phyloP scores from a whole-genome alignment of 495 filamentous ascomycete species.

The Chaetomium cochliodes region DNA sequence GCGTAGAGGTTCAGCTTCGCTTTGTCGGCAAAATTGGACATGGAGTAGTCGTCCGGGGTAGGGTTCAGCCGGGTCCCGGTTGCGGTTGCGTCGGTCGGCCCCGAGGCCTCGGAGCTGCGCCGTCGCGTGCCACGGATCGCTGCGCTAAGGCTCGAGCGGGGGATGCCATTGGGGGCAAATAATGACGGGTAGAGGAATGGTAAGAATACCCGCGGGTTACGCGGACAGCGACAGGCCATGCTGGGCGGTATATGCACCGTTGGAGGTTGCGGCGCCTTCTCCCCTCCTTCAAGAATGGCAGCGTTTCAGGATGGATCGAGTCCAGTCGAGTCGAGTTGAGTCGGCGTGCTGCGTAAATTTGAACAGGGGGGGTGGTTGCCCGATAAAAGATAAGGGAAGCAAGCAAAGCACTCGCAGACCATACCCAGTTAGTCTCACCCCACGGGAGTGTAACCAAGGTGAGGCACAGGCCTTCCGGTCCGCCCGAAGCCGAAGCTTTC shows the following conservation, averaged over 20 bases:
- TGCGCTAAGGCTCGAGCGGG: constrained; percentile 27
- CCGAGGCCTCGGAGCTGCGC: constrained; percentile 29
- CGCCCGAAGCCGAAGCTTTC: background rate
- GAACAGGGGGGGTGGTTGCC: constrained; percentile 1
- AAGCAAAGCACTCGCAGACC: too few relatives aligned
- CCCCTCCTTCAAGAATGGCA: background rate
- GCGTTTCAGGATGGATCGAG: background rate
- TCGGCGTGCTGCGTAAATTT: background rate
- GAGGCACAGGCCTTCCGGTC: background rate
- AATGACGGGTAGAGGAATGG: constrained; percentile 67
- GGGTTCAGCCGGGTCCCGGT: constrained; percentile 66
- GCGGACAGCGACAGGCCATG: constrained; percentile 50
- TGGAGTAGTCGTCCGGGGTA: constrained; percentile 73
- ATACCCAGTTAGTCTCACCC: background rate
- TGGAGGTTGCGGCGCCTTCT: background rate
- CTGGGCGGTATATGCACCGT: constrained; percentile 17
- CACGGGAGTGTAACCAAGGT: background rate
- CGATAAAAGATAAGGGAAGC: background rate
- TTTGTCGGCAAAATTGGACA: constrained; percentile 81
- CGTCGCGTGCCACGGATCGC: constrained; percentile 25
- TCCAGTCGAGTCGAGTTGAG: background rate
- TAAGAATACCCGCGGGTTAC: constrained; percentile 49
- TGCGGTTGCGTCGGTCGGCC: constrained; percentile 10
- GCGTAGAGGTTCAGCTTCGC: constrained; percentile 72
- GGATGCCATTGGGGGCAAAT: constrained; percentile 39